Evolutionary conservation across 2,329 filamentous ascomycete genomes (phyloP).

Genomic region (Penicillium sp.): DNA sequence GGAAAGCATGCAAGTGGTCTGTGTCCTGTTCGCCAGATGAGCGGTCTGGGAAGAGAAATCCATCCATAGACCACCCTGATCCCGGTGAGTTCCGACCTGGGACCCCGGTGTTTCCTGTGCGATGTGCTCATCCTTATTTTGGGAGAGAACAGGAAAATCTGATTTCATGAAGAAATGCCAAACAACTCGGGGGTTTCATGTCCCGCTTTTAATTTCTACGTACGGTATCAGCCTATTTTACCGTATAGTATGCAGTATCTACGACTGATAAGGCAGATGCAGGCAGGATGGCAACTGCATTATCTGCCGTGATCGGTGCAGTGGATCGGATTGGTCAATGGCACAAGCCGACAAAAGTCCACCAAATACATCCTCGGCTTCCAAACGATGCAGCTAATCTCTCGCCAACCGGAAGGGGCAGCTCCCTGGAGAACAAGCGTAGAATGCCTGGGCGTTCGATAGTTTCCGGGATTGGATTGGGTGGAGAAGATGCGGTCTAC

Average conservation of each 20-base stretch:
- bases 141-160: background rate
- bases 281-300: slow-evolving; percentile 21
- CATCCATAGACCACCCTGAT: background rate
- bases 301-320: slow-evolving; percentile 22
- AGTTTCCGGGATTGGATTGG: background rate
- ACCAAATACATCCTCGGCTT: background rate
- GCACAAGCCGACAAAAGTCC: background rate
- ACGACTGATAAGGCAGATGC: slow-evolving; percentile 22
- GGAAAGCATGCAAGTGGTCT: slow-evolving; percentile 8
- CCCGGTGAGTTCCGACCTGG: slow-evolving; percentile 7
- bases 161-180: background rate
- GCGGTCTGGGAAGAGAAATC: slow-evolving; percentile 5
- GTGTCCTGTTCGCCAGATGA: slow-evolving; percentile 9
- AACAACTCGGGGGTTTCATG: no score
- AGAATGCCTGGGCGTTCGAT: background rate
- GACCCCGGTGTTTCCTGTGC: background rate
- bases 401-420: background rate
- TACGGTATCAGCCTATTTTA: background rate
- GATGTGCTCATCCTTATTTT: background rate
- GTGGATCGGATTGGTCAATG: background rate
- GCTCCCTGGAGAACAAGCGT: background rate
- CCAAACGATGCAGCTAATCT: background rate
- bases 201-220: no score
- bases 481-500: slow-evolving; percentile 3
- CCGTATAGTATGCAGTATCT: background rate